Base-by-base conservation (phyloP, 371 early-diverging fungal genomes). In the Syncephalastrum sp. region DNA sequence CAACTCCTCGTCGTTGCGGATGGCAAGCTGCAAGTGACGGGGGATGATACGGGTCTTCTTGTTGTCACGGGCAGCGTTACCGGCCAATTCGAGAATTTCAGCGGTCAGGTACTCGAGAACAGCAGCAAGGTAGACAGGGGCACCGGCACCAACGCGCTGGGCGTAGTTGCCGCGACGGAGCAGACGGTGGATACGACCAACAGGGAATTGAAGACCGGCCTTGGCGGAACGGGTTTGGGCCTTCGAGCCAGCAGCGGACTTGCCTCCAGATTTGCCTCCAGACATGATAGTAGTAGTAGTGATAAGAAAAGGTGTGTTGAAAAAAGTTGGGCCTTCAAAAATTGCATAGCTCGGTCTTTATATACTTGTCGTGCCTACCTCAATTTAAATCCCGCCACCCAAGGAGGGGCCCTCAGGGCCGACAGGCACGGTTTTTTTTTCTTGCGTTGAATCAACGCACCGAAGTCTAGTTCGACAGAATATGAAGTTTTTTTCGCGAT, bases 41-140 rank as follows among this genome's bases (percentile, higher is more conserved):
- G 91, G 92, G 66, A 91, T 92, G 74, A 96, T 93, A 83, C 94
- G 89, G 63, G 91, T 83, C 87, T 92, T 94, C 88, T 92, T 92
- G 88, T 95, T 94, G 77, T 95, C 96, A 67, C 94, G 90, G 56
- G 94, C 93, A 64, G 95, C 95, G 79, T 94, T 97, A 64, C 96
- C 95, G 50, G 95, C 95, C 68, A 95, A 83, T 79, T 97, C 95
- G 64, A 95, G 90, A 59, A 95, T 94, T 88, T 96, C 97, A 71
- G 96, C 95, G 69, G 91, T 89, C 65, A 96, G 82, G 84, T 96
- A 96, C 81, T 95, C 95, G 61, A 96, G 88, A 49, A 95, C 95
- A 61, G 95, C 94, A 60, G 96, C 94, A 45, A 95, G 81, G 82
- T 94, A 96, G 67, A 95, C 94, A 66, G 94, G 94, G 54, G 95